Conservation (phyloP, 768 basidiomycete genomes). For the Pleurotus tuber-regium region DNA sequence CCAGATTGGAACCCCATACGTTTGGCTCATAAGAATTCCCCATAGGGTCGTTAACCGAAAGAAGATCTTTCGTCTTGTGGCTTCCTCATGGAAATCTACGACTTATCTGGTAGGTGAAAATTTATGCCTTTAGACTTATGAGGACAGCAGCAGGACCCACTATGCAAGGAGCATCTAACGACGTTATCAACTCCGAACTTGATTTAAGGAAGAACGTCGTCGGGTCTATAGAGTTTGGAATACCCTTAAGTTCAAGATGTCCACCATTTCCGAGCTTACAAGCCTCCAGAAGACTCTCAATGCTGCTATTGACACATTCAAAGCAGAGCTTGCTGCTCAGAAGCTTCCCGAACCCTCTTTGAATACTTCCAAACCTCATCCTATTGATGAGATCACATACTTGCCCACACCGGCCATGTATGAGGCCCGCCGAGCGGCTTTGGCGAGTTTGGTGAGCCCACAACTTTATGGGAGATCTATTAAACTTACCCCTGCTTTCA, state of each 20-base stretch:
- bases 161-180: too few species aligned
- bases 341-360: conserved; percentile 33
- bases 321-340: conserved; percentile 33
- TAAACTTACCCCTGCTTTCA: not conserved
- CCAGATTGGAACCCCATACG: too few species aligned
- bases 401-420: conserved; percentile 34
- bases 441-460: conserved; percentile 29
- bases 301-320: conserved; percentile 34
- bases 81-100: not conserved
- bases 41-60: not conserved
- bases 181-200: not conserved
- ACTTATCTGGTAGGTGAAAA: conserved; percentile 1
- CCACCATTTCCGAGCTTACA: conserved; percentile 31
- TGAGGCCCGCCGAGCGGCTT: conserved; percentile 31
- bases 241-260: conserved; percentile 20
- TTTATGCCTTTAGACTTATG: too few species aligned
- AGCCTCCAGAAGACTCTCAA: conserved; percentile 39
- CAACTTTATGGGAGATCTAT: not conserved
- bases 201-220: conserved; percentile 6
- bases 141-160: too few species aligned
- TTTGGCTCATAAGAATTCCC: too few species aligned
- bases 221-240: too few species aligned
- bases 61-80: not conserved
- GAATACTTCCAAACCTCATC: conserved; percentile 32
- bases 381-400: conserved; percentile 33